Base-by-base conservation (phyloP, 345 rosid genomes). In the Euphorbia tirucalli region DNA sequence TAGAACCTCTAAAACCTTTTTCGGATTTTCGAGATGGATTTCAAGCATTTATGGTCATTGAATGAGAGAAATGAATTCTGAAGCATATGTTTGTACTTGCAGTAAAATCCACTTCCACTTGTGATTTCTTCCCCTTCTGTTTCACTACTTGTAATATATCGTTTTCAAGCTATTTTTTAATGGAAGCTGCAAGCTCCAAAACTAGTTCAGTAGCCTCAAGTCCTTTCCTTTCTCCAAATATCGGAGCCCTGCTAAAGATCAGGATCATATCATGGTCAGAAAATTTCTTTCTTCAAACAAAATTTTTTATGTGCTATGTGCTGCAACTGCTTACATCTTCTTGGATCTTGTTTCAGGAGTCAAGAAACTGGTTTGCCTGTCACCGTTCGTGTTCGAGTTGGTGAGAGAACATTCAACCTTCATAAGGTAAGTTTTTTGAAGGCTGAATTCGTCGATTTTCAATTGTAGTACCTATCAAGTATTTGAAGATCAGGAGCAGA, bases 331-430 rank as follows among this genome's bases (percentile, higher is more conserved):
- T 70, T 28, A 21, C 55, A 0, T 13, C 24, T 56, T 18, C n/a
- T 54, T 63, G 58, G 55, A 18, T 74, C 46, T 46, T 79, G 55
- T 61, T 16, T 64, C 74, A 84, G 87, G 90, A 83, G 86, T 83
- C 87, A 85, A 63, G 89, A 88, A 79, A 88, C 93, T 0, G 86
- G 93, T 41, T 79, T 86, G 71, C 90, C 92, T 59, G 83, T 83
- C 66, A 77, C 90, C 1, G 55, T 81, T 37, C 77, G 77, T 1
- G 87, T 90, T 70, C 86, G 81, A 39, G 74, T 85, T 19, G 82
- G 81, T 8, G 71, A 82, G 60, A 81, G 82, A 58, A 83, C 72
- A 43, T 85, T 88, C 81, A 78, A 78, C 83, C 85, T 88, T 71
- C 89, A 89, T 78, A 85, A 82, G 86, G 96, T 88, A 77, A 58